Evolutionary conservation across 768 basidiomycete genomes (phyloP).

Genomic region (Goffeauzyma gilvescens): DNA sequence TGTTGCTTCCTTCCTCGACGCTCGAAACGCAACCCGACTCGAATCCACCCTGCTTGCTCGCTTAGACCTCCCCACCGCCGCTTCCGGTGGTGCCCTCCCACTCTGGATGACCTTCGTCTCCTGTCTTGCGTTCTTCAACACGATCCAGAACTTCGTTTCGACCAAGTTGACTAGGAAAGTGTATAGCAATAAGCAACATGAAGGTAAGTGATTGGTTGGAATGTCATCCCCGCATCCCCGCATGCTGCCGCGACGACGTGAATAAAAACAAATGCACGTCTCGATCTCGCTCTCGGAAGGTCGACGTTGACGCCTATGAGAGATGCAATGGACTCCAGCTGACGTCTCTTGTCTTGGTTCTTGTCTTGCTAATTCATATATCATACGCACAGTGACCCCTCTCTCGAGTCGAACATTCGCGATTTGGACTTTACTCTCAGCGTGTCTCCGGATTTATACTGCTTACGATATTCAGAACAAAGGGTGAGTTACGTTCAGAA

Average conservation of each 20-base stretch:
- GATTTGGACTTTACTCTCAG: conserved; percentile 73
- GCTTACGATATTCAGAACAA: conserved; percentile 75
- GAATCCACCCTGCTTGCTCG: neutral
- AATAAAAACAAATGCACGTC: too few species aligned
- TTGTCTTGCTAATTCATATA: too few species aligned
- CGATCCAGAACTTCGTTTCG: conserved; percentile 57
- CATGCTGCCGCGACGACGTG: too few species aligned
- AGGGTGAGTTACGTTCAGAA: conserved; percentile 41
- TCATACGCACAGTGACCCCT: conserved; percentile 51
- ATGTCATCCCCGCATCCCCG: too few species aligned
- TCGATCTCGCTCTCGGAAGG: too few species aligned
- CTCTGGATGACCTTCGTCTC: conserved; percentile 76
- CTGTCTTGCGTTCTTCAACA: conserved; percentile 63
- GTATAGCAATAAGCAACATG: conserved; percentile 40
- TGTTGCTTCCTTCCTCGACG: too few species aligned
- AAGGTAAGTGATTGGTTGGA: conserved; percentile 23
- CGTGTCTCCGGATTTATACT: conserved; percentile 63
- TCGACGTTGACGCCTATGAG: too few species aligned
- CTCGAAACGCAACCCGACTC: too few species aligned
- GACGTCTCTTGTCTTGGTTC: neutral
- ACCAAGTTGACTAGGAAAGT: conserved; percentile 57
- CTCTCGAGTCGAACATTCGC: conserved; percentile 80
- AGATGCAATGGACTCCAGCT: neutral
- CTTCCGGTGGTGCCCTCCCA: conserved; percentile 46
- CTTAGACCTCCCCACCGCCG: neutral